Evolutionary conservation across 768 basidiomycete species (phyloP).

Genomic region (Tylopilus subfusipes): DNA sequence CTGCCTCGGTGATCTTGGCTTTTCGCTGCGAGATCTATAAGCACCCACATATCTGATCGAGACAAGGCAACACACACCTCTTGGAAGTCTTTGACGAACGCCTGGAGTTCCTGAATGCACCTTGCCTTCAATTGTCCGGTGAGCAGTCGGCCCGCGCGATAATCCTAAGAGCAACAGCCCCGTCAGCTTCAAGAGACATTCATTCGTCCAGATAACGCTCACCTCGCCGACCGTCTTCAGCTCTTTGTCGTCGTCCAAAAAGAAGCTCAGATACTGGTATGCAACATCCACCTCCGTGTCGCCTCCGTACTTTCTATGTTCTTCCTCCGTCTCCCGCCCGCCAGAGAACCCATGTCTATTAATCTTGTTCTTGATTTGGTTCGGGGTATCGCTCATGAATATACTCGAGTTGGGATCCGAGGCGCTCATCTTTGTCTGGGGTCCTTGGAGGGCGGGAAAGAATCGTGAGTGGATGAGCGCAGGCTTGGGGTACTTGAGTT

Average conservation of each 20-base stretch:
- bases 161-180: conserved; percentile 58
- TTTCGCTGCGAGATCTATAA: conserved; percentile 52
- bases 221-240: conserved; percentile 75
- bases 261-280: conserved; percentile 94
- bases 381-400: conserved; percentile 90
- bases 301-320: conserved; percentile 84
- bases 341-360: conserved; percentile 96
- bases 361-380: conserved; percentile 97
- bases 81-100: conserved; percentile 85
- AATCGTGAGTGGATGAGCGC: conserved; percentile 91
- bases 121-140: conserved; percentile 89
- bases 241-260: conserved; percentile 93
- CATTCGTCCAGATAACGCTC: background rate
- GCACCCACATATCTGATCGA: background rate
- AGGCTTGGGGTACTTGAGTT: conserved; percentile 95
- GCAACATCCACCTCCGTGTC: conserved; percentile 93
- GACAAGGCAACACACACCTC: conserved; percentile 42
- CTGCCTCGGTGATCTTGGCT: conserved; percentile 75
- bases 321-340: conserved; percentile 93
- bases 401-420: conserved; percentile 91
- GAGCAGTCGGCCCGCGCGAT: conserved; percentile 80
- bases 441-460: conserved; percentile 96
- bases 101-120: conserved; percentile 80
- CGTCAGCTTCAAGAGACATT: background rate
- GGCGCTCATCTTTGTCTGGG: conserved; percentile 99